Evolutionary conservation across 768 basidiomycete species (phyloP).

Genomic region (Russula brevipes): DNA sequence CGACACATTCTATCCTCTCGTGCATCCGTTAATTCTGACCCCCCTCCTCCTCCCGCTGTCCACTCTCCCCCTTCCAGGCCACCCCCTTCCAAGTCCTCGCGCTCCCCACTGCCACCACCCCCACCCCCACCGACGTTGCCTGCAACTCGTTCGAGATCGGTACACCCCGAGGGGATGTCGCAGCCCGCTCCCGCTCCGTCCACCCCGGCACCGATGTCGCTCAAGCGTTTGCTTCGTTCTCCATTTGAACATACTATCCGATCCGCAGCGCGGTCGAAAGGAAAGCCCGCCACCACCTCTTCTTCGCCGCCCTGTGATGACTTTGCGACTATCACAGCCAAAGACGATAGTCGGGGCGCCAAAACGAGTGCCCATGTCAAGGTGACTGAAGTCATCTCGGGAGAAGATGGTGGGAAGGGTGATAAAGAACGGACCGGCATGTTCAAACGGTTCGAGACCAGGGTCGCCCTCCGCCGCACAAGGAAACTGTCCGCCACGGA

Average conservation of each 20-base stretch:
- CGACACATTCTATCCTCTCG: constrained; percentile 42
- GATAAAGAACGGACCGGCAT: constrained; percentile 33
- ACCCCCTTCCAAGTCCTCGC: constrained; percentile 33
- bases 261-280: constrained; percentile 55
- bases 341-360: constrained; percentile 5
- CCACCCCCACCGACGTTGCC: constrained; percentile 28
- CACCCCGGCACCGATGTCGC: constrained; percentile 45
- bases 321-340: constrained; percentile 39
- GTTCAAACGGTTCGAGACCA: constrained; percentile 40
- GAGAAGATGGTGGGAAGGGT: background rate
- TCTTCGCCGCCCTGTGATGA: constrained; percentile 34
- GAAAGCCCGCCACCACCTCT: constrained; percentile 31
- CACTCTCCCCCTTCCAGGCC: background rate
- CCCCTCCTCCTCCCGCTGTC: background rate
- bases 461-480: constrained; percentile 33
- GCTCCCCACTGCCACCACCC: constrained; percentile 30
- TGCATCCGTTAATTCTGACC: constrained; percentile 22
- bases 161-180: background rate
- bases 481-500: constrained; percentile 38
- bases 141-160: background rate
- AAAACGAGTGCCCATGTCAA: constrained; percentile 3
- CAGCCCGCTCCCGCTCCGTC: background rate
- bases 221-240: constrained; percentile 57
- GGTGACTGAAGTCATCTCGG: constrained; percentile 6
- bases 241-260: constrained; percentile 64